Base-by-base conservation (phyloP, 2,329 filamentous ascomycete genomes). In the Alternaria atra region DNA sequence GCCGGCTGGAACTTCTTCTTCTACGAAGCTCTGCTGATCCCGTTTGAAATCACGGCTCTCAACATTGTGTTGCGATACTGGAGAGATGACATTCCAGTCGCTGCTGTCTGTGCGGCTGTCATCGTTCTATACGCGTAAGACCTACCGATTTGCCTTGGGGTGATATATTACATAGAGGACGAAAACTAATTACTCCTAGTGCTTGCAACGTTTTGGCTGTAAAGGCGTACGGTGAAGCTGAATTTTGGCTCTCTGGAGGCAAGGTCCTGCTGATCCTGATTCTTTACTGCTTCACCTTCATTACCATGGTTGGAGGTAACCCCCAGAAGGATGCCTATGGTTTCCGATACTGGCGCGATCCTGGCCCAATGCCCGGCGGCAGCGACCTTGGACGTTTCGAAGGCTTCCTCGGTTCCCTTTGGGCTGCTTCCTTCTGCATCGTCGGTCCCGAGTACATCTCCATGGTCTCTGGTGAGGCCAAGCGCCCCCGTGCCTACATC, bases 1-100 rank as follows among this genome's bases (percentile, higher is more conserved):
- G 80, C 80, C 30, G 83, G 83, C 27, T 83, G 81, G 81, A 85
- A 84, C 56, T 81, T 85, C 67, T 84, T 84, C 64, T 77, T 85
- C 53, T 84, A 84, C 64, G 83, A 86, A 66, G 79, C 82, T 2
- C 58, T 85, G 9, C 75, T 85, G 1, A 84, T 85, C 5, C 83
- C 84, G 0, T 84, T 83, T 59, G 84, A 86, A 60, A 85, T 86
- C 55, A 81, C 83, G 1, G 79, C 79, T n/a, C 70, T 79, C 55
- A 79, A 79, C 56, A 67, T 79, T 32, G 73, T 80, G 23, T 58
- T 80, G 42, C 68, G 64, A 27, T 80, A 73, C 56, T 80, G 79
- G 78, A 88, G 79, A 67, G 78, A 83, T 63, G 76, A 83, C 48
- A 82, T 82, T 20, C 75, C 78, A 52, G 65, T 82, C 70, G 64